Evolutionary conservation across 2,329 filamentous ascomycete species (phyloP).

Genomic region (Rutstroemia sp.): DNA sequence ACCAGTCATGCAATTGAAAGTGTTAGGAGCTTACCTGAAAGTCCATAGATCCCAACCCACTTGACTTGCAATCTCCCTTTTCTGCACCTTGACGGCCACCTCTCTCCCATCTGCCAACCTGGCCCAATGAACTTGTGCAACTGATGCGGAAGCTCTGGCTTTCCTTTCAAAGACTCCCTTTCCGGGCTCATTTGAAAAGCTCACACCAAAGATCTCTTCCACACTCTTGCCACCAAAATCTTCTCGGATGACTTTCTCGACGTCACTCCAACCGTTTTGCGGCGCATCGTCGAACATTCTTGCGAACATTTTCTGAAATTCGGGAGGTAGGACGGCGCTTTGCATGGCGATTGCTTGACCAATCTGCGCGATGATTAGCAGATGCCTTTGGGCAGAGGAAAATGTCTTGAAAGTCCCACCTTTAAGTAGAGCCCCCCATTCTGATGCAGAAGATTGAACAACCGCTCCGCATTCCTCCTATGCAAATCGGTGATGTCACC

Average conservation of each 20-base stretch:
- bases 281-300: conserved; percentile 98
- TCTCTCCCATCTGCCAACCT: conserved; percentile 77
- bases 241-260: conserved; percentile 76
- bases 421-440: conserved; percentile 96
- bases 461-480: conserved; percentile 70
- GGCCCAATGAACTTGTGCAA: conserved; percentile 97
- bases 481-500: conserved; percentile 73
- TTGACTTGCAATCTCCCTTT: conserved; percentile 85
- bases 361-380: conserved; percentile 40
- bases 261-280: conserved; percentile 80
- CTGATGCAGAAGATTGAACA: conserved; percentile 71
- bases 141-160: conserved; percentile 67
- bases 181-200: conserved; percentile 59
- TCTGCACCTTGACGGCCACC: conserved; percentile 94
- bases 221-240: conserved; percentile 80
- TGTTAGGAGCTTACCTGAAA: conserved; percentile 57
- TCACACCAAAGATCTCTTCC: conserved; percentile 89
- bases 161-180: conserved; percentile 64
- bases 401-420: neutral
- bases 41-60: conserved; percentile 94
- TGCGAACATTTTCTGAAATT: conserved; percentile 94
- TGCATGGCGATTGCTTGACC: conserved; percentile 99
- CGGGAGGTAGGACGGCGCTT: conserved; percentile 82
- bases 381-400: neutral
- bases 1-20: too few species aligned